Conservation (phyloP, 768 basidiomycete species). For the Exidia glandulosa region DNA sequence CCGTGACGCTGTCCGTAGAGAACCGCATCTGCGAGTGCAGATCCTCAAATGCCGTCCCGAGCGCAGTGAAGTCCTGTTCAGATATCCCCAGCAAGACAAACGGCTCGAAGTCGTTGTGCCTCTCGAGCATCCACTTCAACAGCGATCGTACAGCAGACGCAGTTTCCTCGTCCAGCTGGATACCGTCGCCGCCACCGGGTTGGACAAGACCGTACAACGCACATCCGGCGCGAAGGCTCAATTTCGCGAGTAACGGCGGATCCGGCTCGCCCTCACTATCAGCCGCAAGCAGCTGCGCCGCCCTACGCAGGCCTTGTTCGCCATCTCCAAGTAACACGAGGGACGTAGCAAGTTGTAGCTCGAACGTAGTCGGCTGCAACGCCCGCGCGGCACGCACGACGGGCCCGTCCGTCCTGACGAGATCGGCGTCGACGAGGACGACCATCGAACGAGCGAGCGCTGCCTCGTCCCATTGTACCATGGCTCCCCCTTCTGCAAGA, state of each 20-base stretch:
- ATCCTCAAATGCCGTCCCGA: not conserved
- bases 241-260: slow-evolving; percentile 6
- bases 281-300: slow-evolving; percentile 15
- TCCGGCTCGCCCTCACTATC: slow-evolving; percentile 16
- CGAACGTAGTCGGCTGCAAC: slow-evolving; percentile 10
- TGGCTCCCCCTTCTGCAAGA: slow-evolving; percentile 10
- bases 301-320: slow-evolving; percentile 13
- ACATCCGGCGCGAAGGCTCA: slow-evolving; percentile 7
- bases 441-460: slow-evolving; percentile 31
- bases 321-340: slow-evolving; percentile 22
- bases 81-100: not conserved
- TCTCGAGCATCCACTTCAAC: not conserved
- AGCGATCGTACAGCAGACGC: not conserved
- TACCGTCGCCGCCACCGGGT: slow-evolving; percentile 18
- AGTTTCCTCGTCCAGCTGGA: slow-evolving; percentile 2
- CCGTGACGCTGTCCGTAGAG: slow-evolving; percentile 6
- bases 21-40: slow-evolving; percentile 5
- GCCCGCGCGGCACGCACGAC: slow-evolving; percentile 15
- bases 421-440: slow-evolving; percentile 35
- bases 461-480: slow-evolving; percentile 31
- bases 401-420: slow-evolving; percentile 31
- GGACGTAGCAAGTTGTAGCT: slow-evolving; percentile 25
- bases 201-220: slow-evolving; percentile 13
- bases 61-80: not conserved
- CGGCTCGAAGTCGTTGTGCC: not conserved